These are phyloP conservation scores for Pseudogymnoascus destructans DNA, from an alignment of 2,329 filamentous ascomycete genomes.

Conservation along the genomic window DNA sequence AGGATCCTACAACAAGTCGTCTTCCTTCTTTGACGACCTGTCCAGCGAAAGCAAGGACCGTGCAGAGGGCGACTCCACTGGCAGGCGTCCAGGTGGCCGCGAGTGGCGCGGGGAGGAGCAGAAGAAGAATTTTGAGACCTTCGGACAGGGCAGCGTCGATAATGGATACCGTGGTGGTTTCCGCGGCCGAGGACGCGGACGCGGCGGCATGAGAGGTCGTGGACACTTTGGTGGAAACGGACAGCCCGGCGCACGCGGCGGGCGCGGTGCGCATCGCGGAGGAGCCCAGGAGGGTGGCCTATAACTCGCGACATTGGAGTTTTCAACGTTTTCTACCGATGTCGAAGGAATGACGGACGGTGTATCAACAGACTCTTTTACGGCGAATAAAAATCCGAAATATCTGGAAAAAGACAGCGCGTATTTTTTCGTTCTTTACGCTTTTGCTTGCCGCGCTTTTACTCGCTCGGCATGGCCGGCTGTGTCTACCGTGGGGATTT, in stretches of 20 bases:
- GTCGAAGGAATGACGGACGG: not conserved
- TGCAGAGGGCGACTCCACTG: conserved; percentile 52
- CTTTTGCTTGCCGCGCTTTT: conserved; percentile 3
- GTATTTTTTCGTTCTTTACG: not conserved
- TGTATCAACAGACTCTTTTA: conserved; percentile 7
- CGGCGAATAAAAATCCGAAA: not conserved
- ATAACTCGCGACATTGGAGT: conserved; percentile 12
- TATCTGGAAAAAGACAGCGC: conserved; percentile 8
- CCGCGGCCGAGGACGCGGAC: conserved; percentile 65
- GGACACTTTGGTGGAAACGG: conserved; percentile 17
- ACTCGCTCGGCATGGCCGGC: not conserved
- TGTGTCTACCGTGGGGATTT: conserved; percentile 1
- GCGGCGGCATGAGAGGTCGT: conserved; percentile 31
- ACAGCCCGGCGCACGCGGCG: conserved; percentile 17
- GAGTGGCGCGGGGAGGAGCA: conserved; percentile 90
- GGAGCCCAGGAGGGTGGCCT: conserved; percentile 12
- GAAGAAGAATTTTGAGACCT: conserved; percentile 93
- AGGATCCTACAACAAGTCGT: conserved; percentile 69
- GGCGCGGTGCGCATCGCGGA: conserved; percentile 22
- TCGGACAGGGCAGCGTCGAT: conserved; percentile 92
- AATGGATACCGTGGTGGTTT: conserved; percentile 62
- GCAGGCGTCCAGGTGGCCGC: conserved; percentile 58
- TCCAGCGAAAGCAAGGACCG: conserved; percentile 87
- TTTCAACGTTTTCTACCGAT: not conserved
- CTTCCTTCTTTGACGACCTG: conserved; percentile 96